Percentiles rank a stretch among this genome's conserved stretches.
phyloP scores from a whole-genome alignment of 225 moss, liverwort and hornwort genomes.

The Straminergon stramineum region DNA sequence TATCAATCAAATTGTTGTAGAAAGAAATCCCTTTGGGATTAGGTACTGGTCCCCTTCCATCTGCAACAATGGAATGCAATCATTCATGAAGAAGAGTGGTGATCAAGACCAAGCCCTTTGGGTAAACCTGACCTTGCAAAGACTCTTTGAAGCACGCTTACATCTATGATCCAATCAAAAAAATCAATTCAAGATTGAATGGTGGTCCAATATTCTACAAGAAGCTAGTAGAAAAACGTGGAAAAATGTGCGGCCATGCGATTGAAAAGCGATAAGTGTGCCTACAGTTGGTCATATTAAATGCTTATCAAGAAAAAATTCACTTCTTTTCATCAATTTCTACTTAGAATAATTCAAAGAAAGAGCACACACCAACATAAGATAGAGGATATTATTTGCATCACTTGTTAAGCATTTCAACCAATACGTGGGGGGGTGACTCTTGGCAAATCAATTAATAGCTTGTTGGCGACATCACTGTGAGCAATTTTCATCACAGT shows the following conservation, averaged over 20 bases:
- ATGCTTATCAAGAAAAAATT: background rate
- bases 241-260: conserved; percentile 44
- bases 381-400: background rate
- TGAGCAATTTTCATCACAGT: background rate
- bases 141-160: background rate
- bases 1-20: conserved; percentile 12
- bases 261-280: conserved; percentile 39
- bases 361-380: background rate
- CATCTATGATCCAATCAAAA: background rate
- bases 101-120: background rate
- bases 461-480: background rate
- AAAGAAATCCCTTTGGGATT: conserved; percentile 9
- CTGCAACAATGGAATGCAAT: background rate
- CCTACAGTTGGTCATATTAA: conserved; percentile 5
- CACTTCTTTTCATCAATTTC: background rate
- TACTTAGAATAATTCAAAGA: background rate
- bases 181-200: background rate
- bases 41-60: background rate
- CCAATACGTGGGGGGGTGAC: background rate
- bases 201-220: background rate
- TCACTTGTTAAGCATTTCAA: background rate
- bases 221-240: conserved; percentile 5
- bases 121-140: background rate
- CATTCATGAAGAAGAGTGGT: background rate
- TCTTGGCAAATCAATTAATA: background rate